Evolutionary conservation across 306 rosid species (phyloP).

Genomic region (Alnus glutinosa): DNA sequence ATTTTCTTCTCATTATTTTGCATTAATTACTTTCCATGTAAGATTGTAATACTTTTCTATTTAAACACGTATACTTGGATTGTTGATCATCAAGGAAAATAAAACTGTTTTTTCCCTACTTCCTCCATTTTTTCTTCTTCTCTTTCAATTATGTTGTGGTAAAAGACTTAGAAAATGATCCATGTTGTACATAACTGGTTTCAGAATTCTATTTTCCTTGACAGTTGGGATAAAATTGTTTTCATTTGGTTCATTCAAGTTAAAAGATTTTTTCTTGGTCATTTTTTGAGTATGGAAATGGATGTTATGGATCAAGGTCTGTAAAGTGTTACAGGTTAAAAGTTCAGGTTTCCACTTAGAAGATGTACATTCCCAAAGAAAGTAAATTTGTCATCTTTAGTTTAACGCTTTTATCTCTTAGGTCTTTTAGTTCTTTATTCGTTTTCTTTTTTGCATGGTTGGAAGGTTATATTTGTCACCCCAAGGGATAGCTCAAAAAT

Average conservation of each 20-base stretch:
- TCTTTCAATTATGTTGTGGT: neutral
- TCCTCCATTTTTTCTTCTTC: too few species aligned
- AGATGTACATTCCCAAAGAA: neutral
- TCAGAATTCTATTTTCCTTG: neutral
- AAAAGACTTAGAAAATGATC: neutral
- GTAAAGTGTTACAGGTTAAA: neutral
- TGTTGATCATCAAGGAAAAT: too few species aligned
- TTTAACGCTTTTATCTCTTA: neutral
- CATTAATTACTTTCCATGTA: too few species aligned
- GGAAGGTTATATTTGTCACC: too few species aligned
- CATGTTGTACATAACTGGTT: neutral
- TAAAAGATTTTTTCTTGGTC: neutral
- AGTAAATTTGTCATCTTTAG: neutral
- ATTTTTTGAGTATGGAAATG: neutral
- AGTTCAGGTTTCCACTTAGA: neutral
- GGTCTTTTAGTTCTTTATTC: neutral
- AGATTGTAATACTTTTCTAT: too few species aligned
- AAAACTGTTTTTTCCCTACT: too few species aligned
- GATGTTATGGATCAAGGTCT: neutral
- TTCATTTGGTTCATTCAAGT: neutral
- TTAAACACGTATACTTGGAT: too few species aligned
- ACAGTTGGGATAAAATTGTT: constrained; percentile 12
- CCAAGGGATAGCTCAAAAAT: neutral
- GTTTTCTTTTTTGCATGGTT: neutral
- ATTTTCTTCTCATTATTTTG: too few species aligned